Evolutionary conservation across 2,329 filamentous ascomycete species (phyloP).

Genomic region (Beauveria bassiana): DNA sequence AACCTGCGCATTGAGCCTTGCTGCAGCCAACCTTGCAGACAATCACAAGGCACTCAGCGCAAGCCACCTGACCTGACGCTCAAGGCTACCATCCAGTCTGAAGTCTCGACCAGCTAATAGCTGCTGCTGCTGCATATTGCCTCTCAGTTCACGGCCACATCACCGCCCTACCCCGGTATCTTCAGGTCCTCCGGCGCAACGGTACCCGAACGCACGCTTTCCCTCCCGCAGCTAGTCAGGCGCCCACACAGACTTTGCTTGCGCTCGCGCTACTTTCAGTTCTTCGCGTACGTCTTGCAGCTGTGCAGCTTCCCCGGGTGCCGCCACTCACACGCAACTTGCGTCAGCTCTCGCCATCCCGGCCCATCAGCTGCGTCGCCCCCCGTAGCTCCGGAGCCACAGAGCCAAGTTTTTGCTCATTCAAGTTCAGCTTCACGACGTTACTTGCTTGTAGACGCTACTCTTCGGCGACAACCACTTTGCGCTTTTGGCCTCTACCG

Average conservation of each 20-base stretch:
- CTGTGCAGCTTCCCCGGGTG: background rate
- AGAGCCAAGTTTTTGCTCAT: background rate
- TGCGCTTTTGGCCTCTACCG: background rate
- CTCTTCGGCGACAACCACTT: background rate
- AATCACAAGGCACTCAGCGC: background rate
- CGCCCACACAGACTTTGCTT: background rate
- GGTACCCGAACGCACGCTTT: background rate
- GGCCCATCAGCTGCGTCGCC: background rate
- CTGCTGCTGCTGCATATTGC: background rate
- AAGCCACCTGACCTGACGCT: background rate
- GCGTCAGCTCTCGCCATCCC: slow-evolving; percentile 5
- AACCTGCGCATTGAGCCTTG: background rate
- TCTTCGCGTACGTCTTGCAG: background rate
- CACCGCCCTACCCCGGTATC: background rate
- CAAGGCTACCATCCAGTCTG: background rate
- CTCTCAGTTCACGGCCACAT: background rate
- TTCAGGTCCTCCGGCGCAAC: background rate
- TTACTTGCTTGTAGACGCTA: background rate
- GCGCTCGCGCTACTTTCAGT: background rate
- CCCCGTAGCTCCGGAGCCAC: slow-evolving; percentile 1
- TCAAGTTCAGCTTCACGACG: background rate
- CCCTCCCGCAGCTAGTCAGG: background rate
- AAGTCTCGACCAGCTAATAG: background rate
- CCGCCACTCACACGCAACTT: slow-evolving; percentile 7
- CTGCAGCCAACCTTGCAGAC: background rate